phyloP scores from a whole-genome alignment of 1,139 yeast genomes.

The Pichia sp. region DNA sequence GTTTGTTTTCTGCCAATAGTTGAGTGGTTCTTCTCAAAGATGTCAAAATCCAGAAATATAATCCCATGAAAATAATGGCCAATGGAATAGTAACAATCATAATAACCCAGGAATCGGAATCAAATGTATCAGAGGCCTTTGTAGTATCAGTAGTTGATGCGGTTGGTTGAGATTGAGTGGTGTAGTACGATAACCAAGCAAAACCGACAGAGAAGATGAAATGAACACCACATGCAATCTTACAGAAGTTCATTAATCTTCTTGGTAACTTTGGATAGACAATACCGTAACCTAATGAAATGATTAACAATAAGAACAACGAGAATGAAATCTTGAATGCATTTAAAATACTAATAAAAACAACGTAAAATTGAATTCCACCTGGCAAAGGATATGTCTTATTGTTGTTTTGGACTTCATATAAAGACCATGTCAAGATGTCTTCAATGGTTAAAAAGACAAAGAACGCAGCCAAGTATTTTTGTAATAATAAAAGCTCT shows the following conservation, averaged over 20 bases:
- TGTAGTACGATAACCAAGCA: constrained; percentile 64
- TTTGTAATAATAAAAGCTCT: constrained; percentile 87
- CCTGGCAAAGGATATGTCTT: constrained; percentile 44
- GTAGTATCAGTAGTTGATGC: constrained; percentile 32
- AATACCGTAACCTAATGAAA: constrained; percentile 92
- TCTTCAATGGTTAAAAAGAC: constrained; percentile 83
- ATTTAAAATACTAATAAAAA: constrained; percentile 73
- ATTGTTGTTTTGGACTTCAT: constrained; percentile 72
- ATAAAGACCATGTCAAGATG: constrained; percentile 88
- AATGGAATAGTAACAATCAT: constrained; percentile 63
- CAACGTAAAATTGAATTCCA: constrained; percentile 73
- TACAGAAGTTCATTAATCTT: constrained; percentile 75
- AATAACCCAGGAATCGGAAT: constrained; percentile 39
- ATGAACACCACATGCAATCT: constrained; percentile 71
- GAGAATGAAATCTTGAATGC: constrained; percentile 85
- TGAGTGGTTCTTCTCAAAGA: constrained; percentile 75
- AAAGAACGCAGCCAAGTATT: constrained; percentile 83
- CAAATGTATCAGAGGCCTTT: constrained; percentile 31
- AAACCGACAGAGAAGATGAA: constrained; percentile 67
- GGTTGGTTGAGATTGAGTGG: constrained; percentile 32
- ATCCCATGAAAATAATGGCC: constrained; percentile 63
- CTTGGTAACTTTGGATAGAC: constrained; percentile 82
- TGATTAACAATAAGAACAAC: constrained; percentile 80
- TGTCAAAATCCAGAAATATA: constrained; percentile 73
- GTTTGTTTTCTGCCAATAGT: constrained; percentile 79